Base-by-base conservation (phyloP, 2,329 filamentous ascomycete genomes). In the Uncinocarpus reesii region DNA sequence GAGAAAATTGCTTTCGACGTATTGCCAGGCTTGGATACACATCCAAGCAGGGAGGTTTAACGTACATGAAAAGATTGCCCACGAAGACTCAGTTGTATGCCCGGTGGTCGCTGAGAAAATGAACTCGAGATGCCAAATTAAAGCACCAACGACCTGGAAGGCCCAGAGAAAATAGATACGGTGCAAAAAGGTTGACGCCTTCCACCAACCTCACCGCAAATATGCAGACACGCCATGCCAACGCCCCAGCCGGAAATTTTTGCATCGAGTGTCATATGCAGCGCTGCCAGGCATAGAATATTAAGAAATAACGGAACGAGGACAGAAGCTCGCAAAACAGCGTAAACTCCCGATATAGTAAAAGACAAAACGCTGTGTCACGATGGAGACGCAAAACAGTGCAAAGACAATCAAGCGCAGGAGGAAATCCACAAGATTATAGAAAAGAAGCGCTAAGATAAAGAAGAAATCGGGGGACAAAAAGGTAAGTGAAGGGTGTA, bases 31-130 rank as follows among this genome's bases (percentile, higher is more conserved):
- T 62, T 60, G 58, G 56, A 59, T 61, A 62, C 56, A 65, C 64
- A 61, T 59, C 59, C 66, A 65, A 65, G 59, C 61, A 68, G 67
- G 69, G 68, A 70, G 65, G 66, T 49, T 71, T 72, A 72, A 72
- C 69, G 65, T 72, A 72, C 69, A 72, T 70, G 63, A 59, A 53
- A 52, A 51, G 48, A 60, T 45, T 29, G 34, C 24, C 60, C 63
- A 65, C 61, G 56, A 55, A 60, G 57, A 61, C 55, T 59, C 59
- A 60, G 57, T 48, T 52, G 47, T 56, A 58, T 58, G 59, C 55
- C 59, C 59, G 63, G 49, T 38, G 48, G 59, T 60, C 58, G 60
- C 55, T 62, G 60, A 57, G 57, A 60, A 58, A 59, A 58, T 53
- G 62, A 66, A 53, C 47, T 60, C 59, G 61, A 60, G 61, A 59